Base-by-base conservation (phyloP, 106 monocot genomes). In the Phalaenopsis equestris region DNA sequence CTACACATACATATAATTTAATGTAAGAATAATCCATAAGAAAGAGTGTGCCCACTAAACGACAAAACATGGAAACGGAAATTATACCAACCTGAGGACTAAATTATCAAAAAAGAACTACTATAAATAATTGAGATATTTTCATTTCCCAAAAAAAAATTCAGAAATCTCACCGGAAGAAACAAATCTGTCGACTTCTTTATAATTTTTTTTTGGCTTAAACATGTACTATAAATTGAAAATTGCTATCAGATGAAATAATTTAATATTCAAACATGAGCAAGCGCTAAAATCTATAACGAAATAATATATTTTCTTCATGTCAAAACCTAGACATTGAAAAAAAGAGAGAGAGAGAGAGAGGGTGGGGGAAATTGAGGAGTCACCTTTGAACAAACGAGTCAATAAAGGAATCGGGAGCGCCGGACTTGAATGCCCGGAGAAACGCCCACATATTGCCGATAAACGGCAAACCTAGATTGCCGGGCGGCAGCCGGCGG, bases 401-500 rank as follows among this genome's bases (percentile, higher is more conserved):
- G 75, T 56, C 77, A 43, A 88, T 84, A 86, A 91, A 91, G 73
- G 81, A 80, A 61, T 88, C 90, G 12, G 90, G 90, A 12, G 47
- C 58, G 30, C 81, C 73, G 43, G 86, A 86, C 86, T 91, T 91
- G 72, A 88, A 91, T 0, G 90, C 90, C 30, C 82, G 42, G 61
- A 91, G 77, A 67, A 91, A 91, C 2, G 80, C 79, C 80, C 82
- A 75, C 90, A 91, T 88, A 78, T 88, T 91, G 6, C 90, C 90
- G 24, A 91, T 24, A 8, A 91, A 12, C 21, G 90, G 90, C 82
- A 73, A 88, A 2, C 90, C 90, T 78, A 88, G 42, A 75, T 84
- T 82, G 23, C 90, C 90, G 17, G 90, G 90, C 8, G 90, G 90
- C 56, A 88, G 78, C 41, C 55, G 21, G 57, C 72, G 57, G 41